Base-by-base conservation (phyloP, 1,284 basidiomycete genomes). In the Cystobasidium pallidum region DNA sequence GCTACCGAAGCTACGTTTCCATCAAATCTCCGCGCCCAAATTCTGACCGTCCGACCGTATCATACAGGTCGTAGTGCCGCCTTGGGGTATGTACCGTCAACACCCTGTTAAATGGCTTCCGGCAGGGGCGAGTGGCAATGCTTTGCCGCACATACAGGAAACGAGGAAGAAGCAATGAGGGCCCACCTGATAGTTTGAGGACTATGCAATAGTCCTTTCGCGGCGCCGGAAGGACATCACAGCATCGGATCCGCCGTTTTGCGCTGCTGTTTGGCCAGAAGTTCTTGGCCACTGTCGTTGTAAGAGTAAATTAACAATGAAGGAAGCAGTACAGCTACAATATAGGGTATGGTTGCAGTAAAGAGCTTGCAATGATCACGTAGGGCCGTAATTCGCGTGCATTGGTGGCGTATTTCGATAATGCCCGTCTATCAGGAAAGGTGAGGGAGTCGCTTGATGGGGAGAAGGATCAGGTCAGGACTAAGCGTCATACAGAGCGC, bases 51-150 rank as follows among this genome's bases (percentile, higher is more conserved):
- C 36, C 28, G 30, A 1, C 11, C 19, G n/a, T 45, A 21, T 7
- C 2, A 26, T 21, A 36, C 61, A 76, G 75, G n/a, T 72, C 39
- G 68, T 66, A 1, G 66, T 66, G 8, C 75, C 75, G 2, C 72
- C 75, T 13, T 68, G 70, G 24, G 57, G 70, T 1, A 74, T 72
- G n/a, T 76, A 76, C 65, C 72, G 51, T 24, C 65, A 63, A 13
- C 43, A 76, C 51, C 74, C 74, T 1, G 61, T 76, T 34, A 39
- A 28, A 55, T 76, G 74, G 75, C 72, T 76, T 19, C 47, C 61
- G 32, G 67, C 54, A 52, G 51, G 24, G 43, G 71, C 73, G 63
- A 72, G 39, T 65, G 62, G 43, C 70, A 68, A 45, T 19, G 26
- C 10, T 15, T 30, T 39, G 43, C 58, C 19, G 73, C 36, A 55